Percentiles rank a stretch among this genome's conserved stretches.
Conservation (phyloP, 495 filamentous ascomycete genomes). For the Geopyxis carbonaria region DNA sequence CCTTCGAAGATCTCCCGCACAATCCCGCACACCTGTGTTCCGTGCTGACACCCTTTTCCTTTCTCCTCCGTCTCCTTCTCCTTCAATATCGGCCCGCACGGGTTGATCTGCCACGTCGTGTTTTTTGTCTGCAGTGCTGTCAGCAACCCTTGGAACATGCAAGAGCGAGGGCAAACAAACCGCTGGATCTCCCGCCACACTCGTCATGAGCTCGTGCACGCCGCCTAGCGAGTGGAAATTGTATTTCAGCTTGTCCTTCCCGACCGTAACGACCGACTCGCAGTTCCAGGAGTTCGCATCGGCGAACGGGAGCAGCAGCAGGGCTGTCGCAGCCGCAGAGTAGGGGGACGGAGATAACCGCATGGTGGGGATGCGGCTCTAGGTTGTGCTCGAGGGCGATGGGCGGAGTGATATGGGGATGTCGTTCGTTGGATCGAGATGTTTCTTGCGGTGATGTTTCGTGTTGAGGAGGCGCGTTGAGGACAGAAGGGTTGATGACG, state of each 20-base stretch:
- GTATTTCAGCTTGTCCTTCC: conserved; percentile 1
- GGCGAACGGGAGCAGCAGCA: neutral
- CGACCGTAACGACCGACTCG: no score
- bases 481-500: no score
- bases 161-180: no score
- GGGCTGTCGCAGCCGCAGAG: neutral
- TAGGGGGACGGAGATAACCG: neutral
- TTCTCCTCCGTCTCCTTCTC: conserved; percentile 29
- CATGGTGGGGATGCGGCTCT: conserved; percentile 48
- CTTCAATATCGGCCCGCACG: conserved; percentile 50
- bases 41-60: conserved; percentile 41
- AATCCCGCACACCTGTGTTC: conserved; percentile 68
- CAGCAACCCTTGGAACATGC: no score
- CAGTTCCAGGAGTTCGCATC: neutral
- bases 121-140: conserved; percentile 37
- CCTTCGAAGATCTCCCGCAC: conserved; percentile 34
- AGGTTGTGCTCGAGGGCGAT: conserved; percentile 54
- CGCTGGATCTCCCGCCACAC: neutral
- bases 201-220: neutral
- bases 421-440: no score
- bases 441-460: no score
- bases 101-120: conserved; percentile 75
- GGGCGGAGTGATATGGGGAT: no score
- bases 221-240: conserved; percentile 3
- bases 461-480: no score